phyloP scores from a whole-genome alignment of 352 stramenopile species.

The Peronospora tabacina region DNA sequence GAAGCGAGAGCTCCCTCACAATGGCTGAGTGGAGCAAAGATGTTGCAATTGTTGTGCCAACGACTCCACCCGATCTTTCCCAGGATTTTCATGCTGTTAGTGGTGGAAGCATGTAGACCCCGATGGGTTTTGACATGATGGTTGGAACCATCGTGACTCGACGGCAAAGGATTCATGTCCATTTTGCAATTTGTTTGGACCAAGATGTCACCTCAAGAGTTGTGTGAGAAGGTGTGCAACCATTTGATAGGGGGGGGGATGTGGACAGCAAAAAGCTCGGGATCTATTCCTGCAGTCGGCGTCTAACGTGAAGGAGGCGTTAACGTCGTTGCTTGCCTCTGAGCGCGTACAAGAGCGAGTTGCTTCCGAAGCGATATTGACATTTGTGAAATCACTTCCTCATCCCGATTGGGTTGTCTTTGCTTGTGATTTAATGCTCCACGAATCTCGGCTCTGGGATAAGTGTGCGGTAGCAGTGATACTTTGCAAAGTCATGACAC shows the following conservation, averaged over 20 bases:
- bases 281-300: constrained; percentile 3
- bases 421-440: constrained; percentile 7
- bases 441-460: background rate
- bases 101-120: background rate
- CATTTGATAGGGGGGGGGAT: background rate
- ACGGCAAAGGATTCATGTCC: background rate
- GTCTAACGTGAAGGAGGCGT: background rate
- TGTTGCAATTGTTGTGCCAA: no score
- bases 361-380: constrained; percentile 1
- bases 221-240: background rate
- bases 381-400: constrained; percentile 6
- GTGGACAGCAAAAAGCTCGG: constrained; percentile 1
- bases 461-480: background rate
- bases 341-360: background rate
- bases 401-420: constrained; percentile 2
- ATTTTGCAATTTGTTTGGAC: background rate
- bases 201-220: constrained; percentile 1
- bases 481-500: constrained; percentile 1
- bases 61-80: no score
- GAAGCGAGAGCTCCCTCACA: no score
- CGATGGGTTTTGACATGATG: background rate
- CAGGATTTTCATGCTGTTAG: no score
- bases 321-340: background rate
- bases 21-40: no score
- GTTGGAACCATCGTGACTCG: background rate